phyloP scores from a whole-genome alignment of 2,329 filamentous ascomycete species.

The Fusarium cicatricum region DNA sequence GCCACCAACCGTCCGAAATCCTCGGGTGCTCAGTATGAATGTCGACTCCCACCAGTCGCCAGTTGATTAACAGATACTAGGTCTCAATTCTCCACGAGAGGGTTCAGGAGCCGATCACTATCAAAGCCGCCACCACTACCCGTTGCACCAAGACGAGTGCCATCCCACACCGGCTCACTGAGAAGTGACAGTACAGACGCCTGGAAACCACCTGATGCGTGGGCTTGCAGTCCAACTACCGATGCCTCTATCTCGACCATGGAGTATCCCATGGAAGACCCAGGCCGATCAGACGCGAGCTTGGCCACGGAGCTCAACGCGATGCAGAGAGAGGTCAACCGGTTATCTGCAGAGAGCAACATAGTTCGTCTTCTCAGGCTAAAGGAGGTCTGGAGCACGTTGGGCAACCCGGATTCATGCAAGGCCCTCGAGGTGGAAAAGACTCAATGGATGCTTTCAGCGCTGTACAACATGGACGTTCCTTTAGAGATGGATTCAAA shows the following conservation, averaged over 20 bases:
- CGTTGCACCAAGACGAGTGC: conserved; percentile 9
- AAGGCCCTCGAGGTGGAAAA: conserved; percentile 58
- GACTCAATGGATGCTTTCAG: conserved; percentile 68
- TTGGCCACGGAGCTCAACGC: conserved; percentile 11
- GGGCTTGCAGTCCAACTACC: conserved; percentile 24
- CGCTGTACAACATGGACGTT: conserved; percentile 56
- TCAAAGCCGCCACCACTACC: neutral
- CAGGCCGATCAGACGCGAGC: neutral
- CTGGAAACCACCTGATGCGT: conserved; percentile 23
- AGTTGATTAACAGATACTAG: neutral
- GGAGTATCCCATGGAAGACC: neutral
- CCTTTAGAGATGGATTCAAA: neutral
- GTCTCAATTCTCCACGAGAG: conserved; percentile 8
- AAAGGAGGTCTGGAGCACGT: conserved; percentile 2
- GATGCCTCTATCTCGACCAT: neutral
- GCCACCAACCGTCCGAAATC: neutral
- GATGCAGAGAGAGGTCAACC: conserved; percentile 17
- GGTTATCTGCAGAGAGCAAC: conserved; percentile 13
- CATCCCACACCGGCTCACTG: conserved; percentile 15
- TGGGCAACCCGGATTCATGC: neutral
- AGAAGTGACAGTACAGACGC: conserved; percentile 5
- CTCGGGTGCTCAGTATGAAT: conserved; percentile 12
- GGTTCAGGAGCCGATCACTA: conserved; percentile 13
- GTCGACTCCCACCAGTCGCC: accelerated
- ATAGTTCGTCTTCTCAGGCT: conserved; percentile 14